These are phyloP conservation scores for Beta macrorhiza DNA, from an alignment of 179 eudicot species.

Conservation along the genomic window DNA sequence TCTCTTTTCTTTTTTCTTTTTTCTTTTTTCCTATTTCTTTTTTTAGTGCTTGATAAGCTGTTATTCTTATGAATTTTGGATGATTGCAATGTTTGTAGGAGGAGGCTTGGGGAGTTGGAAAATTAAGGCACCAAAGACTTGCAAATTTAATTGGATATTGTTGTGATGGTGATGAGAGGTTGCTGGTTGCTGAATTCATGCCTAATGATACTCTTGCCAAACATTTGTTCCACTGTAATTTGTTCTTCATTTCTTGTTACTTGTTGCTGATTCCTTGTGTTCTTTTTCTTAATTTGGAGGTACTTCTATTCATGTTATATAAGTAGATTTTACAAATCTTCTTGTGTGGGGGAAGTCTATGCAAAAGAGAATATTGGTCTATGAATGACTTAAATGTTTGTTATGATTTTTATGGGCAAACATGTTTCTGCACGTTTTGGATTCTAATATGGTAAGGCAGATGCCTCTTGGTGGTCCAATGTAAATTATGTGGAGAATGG, in stretches of 20 bases:
- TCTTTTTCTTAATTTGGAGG: too few relatives aligned
- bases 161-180: slow-evolving; percentile 93
- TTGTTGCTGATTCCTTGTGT: neutral
- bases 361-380: slow-evolving; percentile 26
- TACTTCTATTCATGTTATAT: neutral
- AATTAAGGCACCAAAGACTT: slow-evolving; percentile 72
- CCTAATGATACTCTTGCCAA: slow-evolving; percentile 91
- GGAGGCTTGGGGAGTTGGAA: slow-evolving; percentile 91
- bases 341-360: slow-evolving; percentile 17
- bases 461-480: slow-evolving; percentile 45
- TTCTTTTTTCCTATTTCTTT: slow-evolving; percentile 3
- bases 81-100: slow-evolving; percentile 50
- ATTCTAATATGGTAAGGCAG: slow-evolving; percentile 26
- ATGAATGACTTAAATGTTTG: slow-evolving; percentile 30
- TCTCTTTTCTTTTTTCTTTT: neutral
- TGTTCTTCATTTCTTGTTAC: neutral
- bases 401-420: slow-evolving; percentile 34
- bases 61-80: slow-evolving; percentile 11
- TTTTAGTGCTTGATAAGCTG: slow-evolving; percentile 9
- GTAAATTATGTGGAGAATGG: slow-evolving; percentile 26
- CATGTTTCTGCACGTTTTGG: slow-evolving; percentile 33
- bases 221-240: slow-evolving; percentile 85
- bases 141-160: slow-evolving; percentile 96
- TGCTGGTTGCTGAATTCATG: slow-evolving; percentile 94
- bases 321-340: slow-evolving; percentile 18